Base-by-base conservation (phyloP, 805 yeast genomes). In the Diddensiella caesifluorescens region DNA sequence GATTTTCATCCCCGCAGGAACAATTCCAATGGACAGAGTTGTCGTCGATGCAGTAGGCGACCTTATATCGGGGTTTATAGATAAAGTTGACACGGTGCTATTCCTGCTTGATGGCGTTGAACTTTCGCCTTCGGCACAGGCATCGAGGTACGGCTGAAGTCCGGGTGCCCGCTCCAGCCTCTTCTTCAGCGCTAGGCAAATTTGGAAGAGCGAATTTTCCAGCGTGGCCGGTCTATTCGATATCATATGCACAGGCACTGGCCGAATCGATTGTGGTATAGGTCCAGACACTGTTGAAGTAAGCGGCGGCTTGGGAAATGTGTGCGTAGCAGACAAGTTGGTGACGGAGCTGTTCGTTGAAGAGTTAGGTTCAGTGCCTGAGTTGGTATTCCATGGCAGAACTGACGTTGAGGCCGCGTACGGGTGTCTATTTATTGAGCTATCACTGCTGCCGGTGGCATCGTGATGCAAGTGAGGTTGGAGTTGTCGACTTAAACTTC, bases 1-100 rank as follows among this genome's bases (percentile, higher is more conserved):
- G 56, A 85, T 29, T 15, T 39, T 39, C 34, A 40, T 28, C n/a
- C 44, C 40, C 20, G 47, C 26, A 15, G 52, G 42, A 4, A 41
- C 32, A 15, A 33, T 42, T 3, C 41, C 45, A 16, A 45, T 45
- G 12, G 50, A 41, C 15, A 34, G 38, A 22, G 25, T 15, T 15
- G 38, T 34, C 13, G 28, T 34, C 12, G 38, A 34, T 20, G 38
- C 38, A 6, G 38, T 34, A 13, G 38, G 38, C 18, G 35, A 38
- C 38, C 42, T 41, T 46, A 49, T 42, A 28, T 35, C 34, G 36
- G 18, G 34, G 18, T 20, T 20, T 26, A 28, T 21, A 23, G 39
- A 13, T 13, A 31, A 34, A 25, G 21, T 30, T 15, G 33, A 32
- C 10, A 34, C 37, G 15, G 39, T 18, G 25, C 32, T 27, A 13